Evolutionary conservation across 306 rosid species (phyloP).

Genomic region (Purshia tridentata): DNA sequence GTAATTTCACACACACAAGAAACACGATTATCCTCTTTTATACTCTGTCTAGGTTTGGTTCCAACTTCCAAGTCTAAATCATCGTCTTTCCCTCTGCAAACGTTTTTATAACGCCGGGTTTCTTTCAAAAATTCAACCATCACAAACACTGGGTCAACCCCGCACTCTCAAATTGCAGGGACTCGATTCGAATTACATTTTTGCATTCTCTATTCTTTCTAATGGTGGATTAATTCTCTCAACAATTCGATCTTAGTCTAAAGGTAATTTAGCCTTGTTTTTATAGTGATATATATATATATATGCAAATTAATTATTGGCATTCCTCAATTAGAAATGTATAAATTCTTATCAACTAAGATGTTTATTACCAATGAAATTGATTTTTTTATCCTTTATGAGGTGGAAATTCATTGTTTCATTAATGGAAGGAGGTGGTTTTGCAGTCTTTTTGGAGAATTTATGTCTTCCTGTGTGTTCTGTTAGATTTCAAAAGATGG

Average conservation of each 20-base stretch:
- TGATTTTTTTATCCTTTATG: neutral
- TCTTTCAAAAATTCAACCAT: no score
- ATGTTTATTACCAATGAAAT: neutral
- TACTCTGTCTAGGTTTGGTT: no score
- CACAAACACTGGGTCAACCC: no score
- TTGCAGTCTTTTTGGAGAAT: neutral
- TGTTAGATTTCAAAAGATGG: neutral
- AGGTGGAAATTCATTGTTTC: neutral
- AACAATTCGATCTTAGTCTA: constrained; percentile 3
- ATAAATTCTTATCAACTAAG: neutral
- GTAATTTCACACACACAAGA: no score
- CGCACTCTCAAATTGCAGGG: neutral
- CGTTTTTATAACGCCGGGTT: neutral
- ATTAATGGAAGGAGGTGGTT: neutral
- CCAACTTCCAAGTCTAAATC: no score
- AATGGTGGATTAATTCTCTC: neutral
- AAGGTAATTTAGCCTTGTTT: constrained; percentile 14
- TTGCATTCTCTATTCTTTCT: neutral
- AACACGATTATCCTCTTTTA: no score
- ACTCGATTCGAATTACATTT: neutral
- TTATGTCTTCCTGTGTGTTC: neutral
- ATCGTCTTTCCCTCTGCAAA: neutral
- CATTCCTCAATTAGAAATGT: neutral
- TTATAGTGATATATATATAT: neutral
- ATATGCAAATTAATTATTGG: neutral